Evolutionary conservation across 345 rosid species (phyloP).

Genomic region (Salix suchowensis): DNA sequence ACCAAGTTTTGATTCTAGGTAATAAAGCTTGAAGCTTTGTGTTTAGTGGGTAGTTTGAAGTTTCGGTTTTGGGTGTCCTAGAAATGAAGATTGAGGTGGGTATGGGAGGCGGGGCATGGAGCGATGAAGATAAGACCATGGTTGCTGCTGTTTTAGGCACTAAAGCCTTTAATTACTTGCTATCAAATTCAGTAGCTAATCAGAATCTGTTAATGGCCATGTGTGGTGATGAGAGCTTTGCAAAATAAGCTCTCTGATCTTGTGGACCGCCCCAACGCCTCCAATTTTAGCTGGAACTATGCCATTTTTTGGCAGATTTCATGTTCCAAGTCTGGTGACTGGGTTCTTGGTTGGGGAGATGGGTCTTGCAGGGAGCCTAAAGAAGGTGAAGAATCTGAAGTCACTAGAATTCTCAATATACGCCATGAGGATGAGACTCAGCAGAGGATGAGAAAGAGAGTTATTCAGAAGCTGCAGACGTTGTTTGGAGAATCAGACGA

Average conservation of each 20-base stretch:
- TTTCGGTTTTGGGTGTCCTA: constrained; percentile 6
- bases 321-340: constrained; percentile 73
- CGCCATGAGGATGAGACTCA: constrained; percentile 52
- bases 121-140: constrained; percentile 68
- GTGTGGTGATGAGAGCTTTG: constrained; percentile 62
- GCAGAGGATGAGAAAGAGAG: constrained; percentile 87
- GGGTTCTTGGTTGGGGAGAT: constrained; percentile 97
- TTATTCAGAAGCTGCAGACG: constrained; percentile 73
- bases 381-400: constrained; percentile 66
- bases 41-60: neutral
- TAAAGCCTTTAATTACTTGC: constrained; percentile 66
- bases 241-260: constrained; percentile 89
- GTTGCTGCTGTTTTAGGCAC: constrained; percentile 71
- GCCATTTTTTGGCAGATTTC: constrained; percentile 96
- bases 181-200: constrained; percentile 59
- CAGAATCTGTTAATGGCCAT: constrained; percentile 55
- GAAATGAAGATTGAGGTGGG: constrained; percentile 53
- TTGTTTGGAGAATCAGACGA: constrained; percentile 86
- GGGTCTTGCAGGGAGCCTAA: constrained; percentile 90
- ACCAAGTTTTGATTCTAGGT: constrained; percentile 17
- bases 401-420: constrained; percentile 26
- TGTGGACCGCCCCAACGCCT: constrained; percentile 65
- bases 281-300: constrained; percentile 93
- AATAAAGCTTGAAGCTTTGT: neutral
- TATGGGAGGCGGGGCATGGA: constrained; percentile 59